Conservation (phyloP, 306 rosid species). For the Mimosa pudica region DNA sequence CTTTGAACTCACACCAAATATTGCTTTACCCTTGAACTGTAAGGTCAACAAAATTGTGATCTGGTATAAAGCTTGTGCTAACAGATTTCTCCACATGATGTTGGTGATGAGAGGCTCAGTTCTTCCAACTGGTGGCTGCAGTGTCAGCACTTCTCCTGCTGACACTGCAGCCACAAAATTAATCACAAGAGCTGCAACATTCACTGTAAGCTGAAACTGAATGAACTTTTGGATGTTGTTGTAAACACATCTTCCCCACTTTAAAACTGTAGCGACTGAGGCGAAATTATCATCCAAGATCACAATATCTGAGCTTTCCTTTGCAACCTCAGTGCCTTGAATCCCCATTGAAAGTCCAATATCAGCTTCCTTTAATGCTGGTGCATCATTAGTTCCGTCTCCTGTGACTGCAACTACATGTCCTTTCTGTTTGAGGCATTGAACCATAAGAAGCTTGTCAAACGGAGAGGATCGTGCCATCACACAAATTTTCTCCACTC, state of each 20-base stretch:
- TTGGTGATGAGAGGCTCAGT: conserved; percentile 36
- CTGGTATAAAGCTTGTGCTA: conserved; percentile 34
- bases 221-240: conserved; percentile 36
- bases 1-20: conserved; percentile 23
- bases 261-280: conserved; percentile 23
- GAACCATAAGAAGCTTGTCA: conserved; percentile 34
- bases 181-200: conserved; percentile 33
- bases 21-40: conserved; percentile 26
- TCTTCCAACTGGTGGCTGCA: conserved; percentile 8
- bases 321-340: conserved; percentile 40
- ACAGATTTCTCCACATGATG: conserved; percentile 34
- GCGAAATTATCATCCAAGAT: conserved; percentile 40
- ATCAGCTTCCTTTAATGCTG: conserved; percentile 36
- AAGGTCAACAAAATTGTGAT: conserved; percentile 20
- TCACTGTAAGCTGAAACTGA: conserved; percentile 31
- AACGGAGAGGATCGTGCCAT: conserved; percentile 36
- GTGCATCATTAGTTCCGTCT: conserved; percentile 40
- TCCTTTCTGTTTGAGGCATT: conserved; percentile 33
- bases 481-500: conserved; percentile 30
- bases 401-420: conserved; percentile 41
- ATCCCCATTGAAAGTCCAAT: conserved; percentile 42
- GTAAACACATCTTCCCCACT: conserved; percentile 40
- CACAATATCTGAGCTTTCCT: conserved; percentile 40
- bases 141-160: conserved; percentile 30
- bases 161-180: conserved; percentile 26